phyloP scores from a whole-genome alignment of 345 rosid species.

The Brassica rapa region DNA sequence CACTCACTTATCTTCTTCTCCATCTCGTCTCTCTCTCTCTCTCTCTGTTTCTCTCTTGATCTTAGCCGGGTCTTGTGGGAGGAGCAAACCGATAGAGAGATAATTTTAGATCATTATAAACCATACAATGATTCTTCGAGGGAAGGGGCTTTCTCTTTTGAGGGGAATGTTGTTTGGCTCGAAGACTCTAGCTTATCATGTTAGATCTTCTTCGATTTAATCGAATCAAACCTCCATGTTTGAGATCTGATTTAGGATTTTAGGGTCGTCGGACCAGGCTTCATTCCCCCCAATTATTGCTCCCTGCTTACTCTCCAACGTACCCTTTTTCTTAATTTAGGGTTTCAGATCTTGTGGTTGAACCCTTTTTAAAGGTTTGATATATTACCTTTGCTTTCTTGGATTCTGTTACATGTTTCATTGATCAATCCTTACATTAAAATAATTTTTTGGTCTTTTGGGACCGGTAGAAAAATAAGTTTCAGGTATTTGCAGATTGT shows the following conservation, averaged over 20 bases:
- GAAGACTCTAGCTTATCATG: constrained; percentile 57
- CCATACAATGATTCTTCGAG: constrained; percentile 24
- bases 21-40: background rate
- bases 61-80: constrained; percentile 69
- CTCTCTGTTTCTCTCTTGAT: constrained; percentile 53
- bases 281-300: constrained; percentile 96
- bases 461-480: constrained; percentile 16
- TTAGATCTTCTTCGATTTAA: constrained; percentile 19
- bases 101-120: background rate
- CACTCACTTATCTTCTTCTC: constrained; percentile 29
- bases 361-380: constrained; percentile 41
- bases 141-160: constrained; percentile 55
- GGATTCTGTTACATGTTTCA: background rate
- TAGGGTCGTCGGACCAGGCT: constrained; percentile 96
- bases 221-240: background rate
- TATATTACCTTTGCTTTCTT: constrained; percentile 6
- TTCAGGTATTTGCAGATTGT: constrained; percentile 50
- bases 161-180: constrained; percentile 98
- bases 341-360: constrained; percentile 25
- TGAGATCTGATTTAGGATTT: constrained; percentile 37
- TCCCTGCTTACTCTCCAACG: constrained; percentile 32
- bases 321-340: background rate
- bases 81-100: constrained; percentile 38
- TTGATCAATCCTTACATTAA: background rate
- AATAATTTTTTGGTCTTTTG: constrained; percentile 15